phyloP scores from a whole-genome alignment of 805 yeast species.

The Saccharomycopsis schoenii region DNA sequence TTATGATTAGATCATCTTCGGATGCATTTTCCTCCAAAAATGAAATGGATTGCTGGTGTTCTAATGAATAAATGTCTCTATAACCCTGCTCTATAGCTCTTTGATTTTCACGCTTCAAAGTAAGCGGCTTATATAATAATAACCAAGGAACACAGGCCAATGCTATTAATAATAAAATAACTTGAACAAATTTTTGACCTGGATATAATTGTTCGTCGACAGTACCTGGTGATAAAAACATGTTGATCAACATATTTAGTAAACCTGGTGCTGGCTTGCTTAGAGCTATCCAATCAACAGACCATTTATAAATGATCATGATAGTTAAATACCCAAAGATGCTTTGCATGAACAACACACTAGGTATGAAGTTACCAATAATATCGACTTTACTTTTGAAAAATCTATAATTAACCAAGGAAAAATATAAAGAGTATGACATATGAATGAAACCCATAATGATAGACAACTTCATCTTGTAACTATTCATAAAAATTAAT shows the following conservation, averaged over 20 bases:
- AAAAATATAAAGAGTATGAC: conserved; percentile 81
- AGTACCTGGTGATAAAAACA: conserved; percentile 90
- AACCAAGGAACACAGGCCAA: conserved; percentile 89
- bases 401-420: conserved; percentile 67
- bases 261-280: conserved; percentile 83
- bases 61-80: conserved; percentile 36
- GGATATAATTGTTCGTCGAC: conserved; percentile 71
- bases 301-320: conserved; percentile 88
- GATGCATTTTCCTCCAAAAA: conserved; percentile 20
- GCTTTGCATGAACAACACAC: conserved; percentile 89
- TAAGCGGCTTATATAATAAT: conserved; percentile 73
- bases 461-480: conserved; percentile 93
- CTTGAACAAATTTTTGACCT: conserved; percentile 74
- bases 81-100: conserved; percentile 42
- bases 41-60: conserved; percentile 23
- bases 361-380: conserved; percentile 89
- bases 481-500: conserved; percentile 83
- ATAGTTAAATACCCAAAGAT: conserved; percentile 88
- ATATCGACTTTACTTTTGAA: conserved; percentile 71
- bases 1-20: conserved; percentile 22
- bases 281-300: conserved; percentile 77
- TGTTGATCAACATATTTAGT: conserved; percentile 86
- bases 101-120: conserved; percentile 39
- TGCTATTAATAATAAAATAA: conserved; percentile 63
- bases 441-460: conserved; percentile 92